phyloP scores from a whole-genome alignment of 164 flowering plant genomes.

The Chimonanthus praecox region DNA sequence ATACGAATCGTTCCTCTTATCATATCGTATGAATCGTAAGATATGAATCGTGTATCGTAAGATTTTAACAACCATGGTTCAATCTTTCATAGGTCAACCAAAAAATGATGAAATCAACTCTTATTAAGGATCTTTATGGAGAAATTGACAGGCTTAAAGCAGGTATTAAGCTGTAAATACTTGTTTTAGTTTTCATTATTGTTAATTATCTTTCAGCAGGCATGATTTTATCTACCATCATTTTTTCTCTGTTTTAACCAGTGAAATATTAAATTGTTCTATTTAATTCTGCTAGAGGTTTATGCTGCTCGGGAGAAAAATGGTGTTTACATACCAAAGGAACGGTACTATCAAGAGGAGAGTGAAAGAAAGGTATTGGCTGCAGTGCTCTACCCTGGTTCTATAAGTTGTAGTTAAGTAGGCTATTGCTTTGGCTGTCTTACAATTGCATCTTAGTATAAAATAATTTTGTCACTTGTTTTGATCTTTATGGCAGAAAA shows the following conservation, averaged over 20 bases:
- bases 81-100: conserved; percentile 67
- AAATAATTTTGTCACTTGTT: not conserved
- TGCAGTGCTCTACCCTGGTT: not conserved
- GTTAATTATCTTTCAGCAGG: not conserved
- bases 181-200: not conserved
- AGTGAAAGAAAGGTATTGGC: conserved; percentile 79
- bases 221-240: not conserved
- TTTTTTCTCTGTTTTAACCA: not conserved
- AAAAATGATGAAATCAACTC: conserved; percentile 96
- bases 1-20: no score
- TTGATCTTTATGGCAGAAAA: not conserved
- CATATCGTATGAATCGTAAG: no score
- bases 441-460: not conserved
- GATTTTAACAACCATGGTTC: no score
- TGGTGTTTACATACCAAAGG: conserved; percentile 97
- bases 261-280: not conserved
- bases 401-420: not conserved
- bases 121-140: conserved; percentile 94
- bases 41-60: no score
- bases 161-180: conserved; percentile 30
- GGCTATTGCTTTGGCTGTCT: not conserved
- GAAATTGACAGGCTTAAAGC: conserved; percentile 95
- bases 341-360: conserved; percentile 90
- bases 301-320: conserved; percentile 94
- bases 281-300: conserved; percentile 48